A percentile compares a stretch with the other conserved stretches of the same genome.
Conservation (phyloP, 352 stramenopile genomes). For the Globisporangium orthogonon region DNA sequence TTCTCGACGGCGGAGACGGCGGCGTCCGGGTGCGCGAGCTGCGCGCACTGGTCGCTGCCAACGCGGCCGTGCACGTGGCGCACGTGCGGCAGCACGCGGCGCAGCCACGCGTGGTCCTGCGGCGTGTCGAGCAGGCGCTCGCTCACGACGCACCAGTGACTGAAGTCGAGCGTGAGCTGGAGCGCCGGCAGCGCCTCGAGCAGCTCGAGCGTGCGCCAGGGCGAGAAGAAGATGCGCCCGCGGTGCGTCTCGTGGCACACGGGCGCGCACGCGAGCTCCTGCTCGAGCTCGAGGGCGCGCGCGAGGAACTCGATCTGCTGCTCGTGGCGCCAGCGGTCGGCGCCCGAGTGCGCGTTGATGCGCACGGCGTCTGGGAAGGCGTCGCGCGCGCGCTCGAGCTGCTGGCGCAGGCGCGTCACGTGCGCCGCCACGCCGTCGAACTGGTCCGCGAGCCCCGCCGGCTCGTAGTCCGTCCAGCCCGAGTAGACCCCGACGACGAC, state of each 20-base stretch:
- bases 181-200: slow-evolving; percentile 52
- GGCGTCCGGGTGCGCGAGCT: slow-evolving; percentile 38
- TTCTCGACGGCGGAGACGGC: slow-evolving; percentile 20
- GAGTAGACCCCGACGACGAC: slow-evolving; percentile 68
- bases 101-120: slow-evolving; percentile 34
- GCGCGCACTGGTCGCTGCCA: slow-evolving; percentile 39
- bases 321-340: slow-evolving; percentile 39
- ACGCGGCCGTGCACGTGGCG: slow-evolving; percentile 59
- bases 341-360: slow-evolving; percentile 58
- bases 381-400: slow-evolving; percentile 23
- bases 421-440: slow-evolving; percentile 44
- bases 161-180: slow-evolving; percentile 66
- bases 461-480: slow-evolving; percentile 65
- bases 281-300: slow-evolving; percentile 38
- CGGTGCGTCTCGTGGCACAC: slow-evolving; percentile 62
- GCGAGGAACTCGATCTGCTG: slow-evolving; percentile 48
- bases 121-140: slow-evolving; percentile 48
- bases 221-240: slow-evolving; percentile 62
- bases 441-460: slow-evolving; percentile 37
- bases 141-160: slow-evolving; percentile 54
- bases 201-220: slow-evolving; percentile 55
- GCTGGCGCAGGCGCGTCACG: slow-evolving; percentile 29
- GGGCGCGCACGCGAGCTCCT: slow-evolving; percentile 21
- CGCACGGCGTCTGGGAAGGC: slow-evolving; percentile 21
- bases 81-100: slow-evolving; percentile 47